Evolutionary conservation across 2,329 filamentous ascomycete genomes (phyloP).

Genomic region (Aureobasidium sp.): DNA sequence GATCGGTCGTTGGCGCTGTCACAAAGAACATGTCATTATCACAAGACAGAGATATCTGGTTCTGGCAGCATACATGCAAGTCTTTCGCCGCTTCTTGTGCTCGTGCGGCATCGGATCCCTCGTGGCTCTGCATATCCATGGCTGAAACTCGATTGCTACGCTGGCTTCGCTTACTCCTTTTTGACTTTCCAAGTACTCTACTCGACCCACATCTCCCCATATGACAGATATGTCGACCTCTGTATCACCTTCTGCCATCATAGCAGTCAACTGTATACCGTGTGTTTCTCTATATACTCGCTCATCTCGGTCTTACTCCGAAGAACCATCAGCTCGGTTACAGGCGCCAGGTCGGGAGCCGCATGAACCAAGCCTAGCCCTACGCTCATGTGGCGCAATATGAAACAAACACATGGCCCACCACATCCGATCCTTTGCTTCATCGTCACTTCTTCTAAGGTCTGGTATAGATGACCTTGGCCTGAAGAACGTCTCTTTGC

Average conservation of each 20-base stretch:
- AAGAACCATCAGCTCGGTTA: constrained; percentile 1
- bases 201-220: background rate
- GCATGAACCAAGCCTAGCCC: background rate
- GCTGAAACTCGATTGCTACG: constrained; percentile 1
- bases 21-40: background rate
- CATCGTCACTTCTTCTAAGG: background rate
- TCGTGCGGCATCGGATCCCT: background rate
- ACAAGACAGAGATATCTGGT: background rate
- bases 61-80: background rate
- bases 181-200: background rate
- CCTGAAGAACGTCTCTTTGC: background rate
- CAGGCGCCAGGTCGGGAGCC: background rate
- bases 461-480: constrained; percentile 6
- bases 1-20: background rate
- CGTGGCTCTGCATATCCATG: background rate
- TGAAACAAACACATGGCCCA: constrained; percentile 11
- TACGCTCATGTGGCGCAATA: constrained; percentile 7
- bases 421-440: background rate
- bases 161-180: background rate
- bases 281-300: background rate
- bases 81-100: background rate
- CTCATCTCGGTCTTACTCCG: background rate
- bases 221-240: background rate
- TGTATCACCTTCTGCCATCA: background rate
- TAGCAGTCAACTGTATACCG: background rate